Conservation (phyloP, 1,139 yeast genomes). For the Yamadazyma jaroonii region DNA sequence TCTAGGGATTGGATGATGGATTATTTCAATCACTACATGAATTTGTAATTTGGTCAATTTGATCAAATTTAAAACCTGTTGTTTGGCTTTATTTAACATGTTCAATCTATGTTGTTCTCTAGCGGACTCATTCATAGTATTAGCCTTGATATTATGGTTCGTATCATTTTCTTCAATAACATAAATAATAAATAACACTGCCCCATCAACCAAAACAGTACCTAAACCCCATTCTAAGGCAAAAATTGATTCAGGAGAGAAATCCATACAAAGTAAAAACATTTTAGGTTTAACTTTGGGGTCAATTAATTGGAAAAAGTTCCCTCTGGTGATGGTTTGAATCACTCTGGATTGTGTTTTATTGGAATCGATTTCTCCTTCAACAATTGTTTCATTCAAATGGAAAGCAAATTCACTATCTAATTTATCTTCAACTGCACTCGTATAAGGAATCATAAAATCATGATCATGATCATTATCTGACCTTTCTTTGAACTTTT, state of each 20-base stretch:
- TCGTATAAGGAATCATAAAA: constrained; percentile 63
- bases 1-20: constrained; percentile 85
- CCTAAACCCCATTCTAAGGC: constrained; percentile 93
- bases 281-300: constrained; percentile 60
- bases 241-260: constrained; percentile 80
- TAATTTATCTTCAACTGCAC: constrained; percentile 65
- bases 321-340: constrained; percentile 71
- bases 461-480: constrained; percentile 13
- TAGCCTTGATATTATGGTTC: constrained; percentile 44
- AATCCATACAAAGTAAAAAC: constrained; percentile 75
- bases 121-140: constrained; percentile 38
- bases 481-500: constrained; percentile 12
- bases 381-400: constrained; percentile 56
- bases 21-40: constrained; percentile 71
- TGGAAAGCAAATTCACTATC: constrained; percentile 64
- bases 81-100: constrained; percentile 62
- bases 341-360: constrained; percentile 53
- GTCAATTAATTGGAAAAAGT: constrained; percentile 53
- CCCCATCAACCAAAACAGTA: constrained; percentile 79
- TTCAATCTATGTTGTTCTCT: constrained; percentile 51
- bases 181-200: constrained; percentile 75
- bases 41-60: constrained; percentile 73
- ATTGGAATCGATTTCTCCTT: constrained; percentile 63
- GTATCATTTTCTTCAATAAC: constrained; percentile 68
- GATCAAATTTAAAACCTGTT: constrained; percentile 55